These are phyloP conservation scores for Alopecurus myosuroides DNA, from an alignment of 176 grass and related monocot genomes.

Conservation along the genomic window DNA sequence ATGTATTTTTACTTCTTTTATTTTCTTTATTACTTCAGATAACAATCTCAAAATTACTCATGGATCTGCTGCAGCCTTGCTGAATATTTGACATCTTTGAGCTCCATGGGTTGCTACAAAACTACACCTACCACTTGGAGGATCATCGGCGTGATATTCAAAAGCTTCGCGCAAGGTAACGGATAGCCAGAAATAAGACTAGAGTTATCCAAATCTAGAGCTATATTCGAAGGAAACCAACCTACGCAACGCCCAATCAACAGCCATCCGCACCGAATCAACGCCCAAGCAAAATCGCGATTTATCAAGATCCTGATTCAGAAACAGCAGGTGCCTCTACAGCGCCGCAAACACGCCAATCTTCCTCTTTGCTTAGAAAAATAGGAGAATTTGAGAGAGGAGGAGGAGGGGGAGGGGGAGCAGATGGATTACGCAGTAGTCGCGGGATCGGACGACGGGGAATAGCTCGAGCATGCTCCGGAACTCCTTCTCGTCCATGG, in stretches of 20 bases:
- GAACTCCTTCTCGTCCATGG: conserved; percentile 95
- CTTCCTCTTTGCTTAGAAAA: not conserved
- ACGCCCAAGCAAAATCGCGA: not conserved
- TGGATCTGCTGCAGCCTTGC: not conserved
- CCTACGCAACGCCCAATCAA: not conserved
- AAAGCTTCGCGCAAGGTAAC: not conserved
- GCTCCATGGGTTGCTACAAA: not conserved
- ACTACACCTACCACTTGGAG: not conserved
- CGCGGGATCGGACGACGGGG: conserved; percentile 68
- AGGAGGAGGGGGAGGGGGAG: not conserved
- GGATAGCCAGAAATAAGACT: not conserved
- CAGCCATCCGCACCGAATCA: not conserved
- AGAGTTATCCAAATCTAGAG: conserved; percentile 11
- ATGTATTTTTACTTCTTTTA: not conserved
- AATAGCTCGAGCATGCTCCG: conserved; percentile 71
- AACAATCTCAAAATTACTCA: not conserved
- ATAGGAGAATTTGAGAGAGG: not conserved
- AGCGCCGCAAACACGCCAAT: not conserved
- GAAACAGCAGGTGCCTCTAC: not conserved
- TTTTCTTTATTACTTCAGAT: not conserved
- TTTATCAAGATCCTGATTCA: not conserved
- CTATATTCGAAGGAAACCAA: not conserved
- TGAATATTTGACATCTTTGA: not conserved
- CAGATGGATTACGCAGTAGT: conserved; percentile 73
- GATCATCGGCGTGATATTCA: not conserved